Conservation (phyloP, 768 basidiomycete genomes). For the Rhizopogon vesiculosus region DNA sequence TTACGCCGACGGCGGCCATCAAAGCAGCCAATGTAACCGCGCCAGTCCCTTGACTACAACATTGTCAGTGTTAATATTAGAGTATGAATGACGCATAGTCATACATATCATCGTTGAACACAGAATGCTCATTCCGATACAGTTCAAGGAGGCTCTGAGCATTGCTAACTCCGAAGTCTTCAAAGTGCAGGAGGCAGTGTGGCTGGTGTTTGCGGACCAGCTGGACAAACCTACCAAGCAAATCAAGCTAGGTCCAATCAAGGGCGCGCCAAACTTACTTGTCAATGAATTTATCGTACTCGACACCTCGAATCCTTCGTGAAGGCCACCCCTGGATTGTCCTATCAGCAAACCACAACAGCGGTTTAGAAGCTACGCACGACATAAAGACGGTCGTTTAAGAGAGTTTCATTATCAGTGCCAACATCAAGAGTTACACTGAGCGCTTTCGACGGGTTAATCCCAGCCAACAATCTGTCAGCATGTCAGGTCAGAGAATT, state of each 20-base stretch:
- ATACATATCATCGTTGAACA: slow-evolving; percentile 86
- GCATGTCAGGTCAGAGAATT: not conserved
- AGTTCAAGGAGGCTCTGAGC: slow-evolving; percentile 62
- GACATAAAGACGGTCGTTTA: slow-evolving; percentile 63
- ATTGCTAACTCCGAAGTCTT: slow-evolving; percentile 80
- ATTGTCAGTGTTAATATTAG: not conserved
- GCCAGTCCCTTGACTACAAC: slow-evolving; percentile 66
- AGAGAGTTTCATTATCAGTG: slow-evolving; percentile 61
- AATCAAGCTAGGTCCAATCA: not conserved
- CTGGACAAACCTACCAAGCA: slow-evolving; percentile 56
- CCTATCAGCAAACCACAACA: not conserved
- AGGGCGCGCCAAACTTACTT: slow-evolving; percentile 36
- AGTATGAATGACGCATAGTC: slow-evolving; percentile 8
- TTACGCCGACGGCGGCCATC: slow-evolving; percentile 65
- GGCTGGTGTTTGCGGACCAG: slow-evolving; percentile 60
- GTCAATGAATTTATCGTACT: slow-evolving; percentile 77
- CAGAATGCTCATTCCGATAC: slow-evolving; percentile 59
- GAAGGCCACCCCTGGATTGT: slow-evolving; percentile 63
- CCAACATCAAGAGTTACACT: slow-evolving; percentile 72
- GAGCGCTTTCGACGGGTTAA: slow-evolving; percentile 56
- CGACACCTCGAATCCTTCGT: slow-evolving; percentile 62
- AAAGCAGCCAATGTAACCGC: slow-evolving; percentile 69
- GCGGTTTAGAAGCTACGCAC: slow-evolving; percentile 32
- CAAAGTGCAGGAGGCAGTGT: slow-evolving; percentile 69
- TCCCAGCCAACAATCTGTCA: slow-evolving; percentile 57